phyloP scores from a whole-genome alignment of 1,284 basidiomycete genomes.

The Microbotryum lychnidis-dioicae region DNA sequence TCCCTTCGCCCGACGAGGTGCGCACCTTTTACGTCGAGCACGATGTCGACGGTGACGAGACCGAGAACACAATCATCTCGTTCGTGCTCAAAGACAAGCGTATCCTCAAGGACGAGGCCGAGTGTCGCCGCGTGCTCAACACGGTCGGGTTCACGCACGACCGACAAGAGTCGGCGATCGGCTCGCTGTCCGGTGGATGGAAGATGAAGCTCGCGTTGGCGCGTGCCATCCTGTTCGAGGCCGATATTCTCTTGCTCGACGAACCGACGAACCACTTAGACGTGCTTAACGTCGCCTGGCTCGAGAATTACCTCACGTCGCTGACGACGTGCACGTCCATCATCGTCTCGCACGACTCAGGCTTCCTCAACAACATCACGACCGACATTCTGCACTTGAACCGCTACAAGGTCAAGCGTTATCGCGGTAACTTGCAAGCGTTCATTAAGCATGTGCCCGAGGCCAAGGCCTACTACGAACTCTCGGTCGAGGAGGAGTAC shows the following conservation, averaged over 20 bases:
- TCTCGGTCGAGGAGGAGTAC: constrained; percentile 77
- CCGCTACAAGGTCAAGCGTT: constrained; percentile 97
- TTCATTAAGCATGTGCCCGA: constrained; percentile 93
- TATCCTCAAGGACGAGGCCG: constrained; percentile 61
- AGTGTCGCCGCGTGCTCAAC: constrained; percentile 69
- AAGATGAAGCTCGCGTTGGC: constrained; percentile 99
- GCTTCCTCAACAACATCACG: constrained; percentile 97
- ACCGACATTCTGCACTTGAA: constrained; percentile 98
- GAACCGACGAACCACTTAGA: constrained; percentile 98
- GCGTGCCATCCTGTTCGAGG: constrained; percentile 97
- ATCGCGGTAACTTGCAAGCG: constrained; percentile 92
- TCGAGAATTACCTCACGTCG: constrained; percentile 85
- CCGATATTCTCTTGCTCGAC: constrained; percentile 91
- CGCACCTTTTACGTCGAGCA: constrained; percentile 99
- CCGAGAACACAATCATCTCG: constrained; percentile 77
- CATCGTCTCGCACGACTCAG: constrained; percentile 68
- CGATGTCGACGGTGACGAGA: constrained; percentile 89
- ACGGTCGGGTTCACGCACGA: constrained; percentile 86
- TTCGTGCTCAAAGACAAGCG: constrained; percentile 84
- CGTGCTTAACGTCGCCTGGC: constrained; percentile 92
- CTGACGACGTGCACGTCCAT: constrained; percentile 86
- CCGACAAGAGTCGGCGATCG: constrained; percentile 76
- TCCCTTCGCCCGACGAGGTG: constrained; percentile 90
- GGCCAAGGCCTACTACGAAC: constrained; percentile 95
- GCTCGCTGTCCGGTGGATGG: constrained; percentile 97